Conservation (phyloP, 2,329 filamentous ascomycete species). For the Penicillium sp. region DNA sequence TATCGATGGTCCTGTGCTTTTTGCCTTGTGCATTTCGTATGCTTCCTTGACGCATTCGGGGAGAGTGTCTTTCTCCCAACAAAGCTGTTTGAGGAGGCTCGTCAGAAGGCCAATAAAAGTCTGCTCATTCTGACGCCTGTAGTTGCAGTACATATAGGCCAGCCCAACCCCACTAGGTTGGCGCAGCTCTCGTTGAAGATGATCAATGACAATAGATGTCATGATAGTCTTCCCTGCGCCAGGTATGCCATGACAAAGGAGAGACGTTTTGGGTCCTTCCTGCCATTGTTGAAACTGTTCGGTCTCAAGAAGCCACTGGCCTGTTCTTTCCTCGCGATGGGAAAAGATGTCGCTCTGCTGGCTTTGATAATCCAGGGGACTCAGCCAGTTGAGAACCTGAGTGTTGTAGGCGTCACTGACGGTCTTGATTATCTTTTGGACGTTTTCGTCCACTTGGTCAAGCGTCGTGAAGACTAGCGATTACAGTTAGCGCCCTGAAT, state of each 20-base stretch:
- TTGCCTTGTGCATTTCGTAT: conserved; percentile 10
- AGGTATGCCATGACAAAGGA: conserved; percentile 41
- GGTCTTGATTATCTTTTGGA: background rate
- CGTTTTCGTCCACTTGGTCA: background rate
- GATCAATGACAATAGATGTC: conserved; percentile 35
- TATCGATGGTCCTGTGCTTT: conserved; percentile 9
- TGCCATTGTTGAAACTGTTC: conserved; percentile 16
- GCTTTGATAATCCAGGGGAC: conserved; percentile 7
- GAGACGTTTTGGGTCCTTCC: conserved; percentile 19
- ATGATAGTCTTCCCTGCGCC: conserved; percentile 42
- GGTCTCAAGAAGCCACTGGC: conserved; percentile 16
- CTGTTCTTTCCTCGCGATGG: conserved; percentile 15
- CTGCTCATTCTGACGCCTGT: conserved; percentile 4
- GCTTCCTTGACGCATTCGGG: background rate
- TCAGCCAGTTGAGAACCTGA: conserved; percentile 16
- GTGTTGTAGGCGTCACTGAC: background rate
- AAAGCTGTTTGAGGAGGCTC: conserved; percentile 4
- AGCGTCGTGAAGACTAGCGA: too few species aligned
- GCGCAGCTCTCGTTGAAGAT: conserved; percentile 13
- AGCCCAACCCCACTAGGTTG: background rate
- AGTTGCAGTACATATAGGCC: background rate
- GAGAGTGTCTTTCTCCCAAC: background rate
- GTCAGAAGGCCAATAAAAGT: background rate
- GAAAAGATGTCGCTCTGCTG: conserved; percentile 18
- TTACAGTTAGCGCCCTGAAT: too few species aligned